phyloP scores from a whole-genome alignment of 1,284 basidiomycete genomes.

The Quambalaria eucalypti region DNA sequence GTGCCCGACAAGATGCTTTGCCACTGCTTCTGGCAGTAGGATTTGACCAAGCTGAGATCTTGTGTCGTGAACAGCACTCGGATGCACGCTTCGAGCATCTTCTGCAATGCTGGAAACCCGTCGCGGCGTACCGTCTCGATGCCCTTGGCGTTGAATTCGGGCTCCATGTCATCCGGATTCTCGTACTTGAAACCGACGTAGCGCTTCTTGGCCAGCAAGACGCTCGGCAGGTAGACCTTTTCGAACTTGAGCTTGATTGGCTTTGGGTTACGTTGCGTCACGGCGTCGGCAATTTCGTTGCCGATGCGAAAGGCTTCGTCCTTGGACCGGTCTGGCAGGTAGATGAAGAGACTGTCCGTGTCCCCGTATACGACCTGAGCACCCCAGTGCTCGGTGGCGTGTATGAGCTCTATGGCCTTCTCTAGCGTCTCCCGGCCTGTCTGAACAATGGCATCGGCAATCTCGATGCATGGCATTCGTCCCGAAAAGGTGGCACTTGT shows the following conservation, averaged over 20 bases:
- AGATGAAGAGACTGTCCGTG: conserved; percentile 89
- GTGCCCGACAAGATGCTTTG: conserved; percentile 70
- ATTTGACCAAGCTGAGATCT: conserved; percentile 79
- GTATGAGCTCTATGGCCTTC: conserved; percentile 79
- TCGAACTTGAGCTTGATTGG: conserved; percentile 96
- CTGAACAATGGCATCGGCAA: conserved; percentile 95
- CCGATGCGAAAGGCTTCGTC: conserved; percentile 89
- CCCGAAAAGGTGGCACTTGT: conserved; percentile 87
- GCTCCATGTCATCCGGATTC: conserved; percentile 64
- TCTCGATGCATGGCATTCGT: conserved; percentile 94
- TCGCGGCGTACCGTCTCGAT: conserved; percentile 93
- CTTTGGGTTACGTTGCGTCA: conserved; percentile 76
- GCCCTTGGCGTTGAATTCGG: conserved; percentile 88
- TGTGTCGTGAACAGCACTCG: conserved; percentile 70
- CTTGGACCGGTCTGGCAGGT: conserved; percentile 76
- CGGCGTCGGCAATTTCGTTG: conserved; percentile 75
- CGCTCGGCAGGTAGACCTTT: conserved; percentile 91
- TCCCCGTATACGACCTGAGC: conserved; percentile 95
- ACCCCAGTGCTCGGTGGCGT: conserved; percentile 71
- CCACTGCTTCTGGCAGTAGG: conserved; percentile 79
- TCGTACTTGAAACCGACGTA: conserved; percentile 97
- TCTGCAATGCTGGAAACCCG: conserved; percentile 40
- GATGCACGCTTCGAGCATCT: conserved; percentile 41
- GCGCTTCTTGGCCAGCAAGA: conserved; percentile 89
- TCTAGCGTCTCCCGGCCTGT: conserved; percentile 89